Evolutionary conservation across 2,329 filamentous ascomycete species (phyloP).

Genomic region (Aspergillus bombycis): DNA sequence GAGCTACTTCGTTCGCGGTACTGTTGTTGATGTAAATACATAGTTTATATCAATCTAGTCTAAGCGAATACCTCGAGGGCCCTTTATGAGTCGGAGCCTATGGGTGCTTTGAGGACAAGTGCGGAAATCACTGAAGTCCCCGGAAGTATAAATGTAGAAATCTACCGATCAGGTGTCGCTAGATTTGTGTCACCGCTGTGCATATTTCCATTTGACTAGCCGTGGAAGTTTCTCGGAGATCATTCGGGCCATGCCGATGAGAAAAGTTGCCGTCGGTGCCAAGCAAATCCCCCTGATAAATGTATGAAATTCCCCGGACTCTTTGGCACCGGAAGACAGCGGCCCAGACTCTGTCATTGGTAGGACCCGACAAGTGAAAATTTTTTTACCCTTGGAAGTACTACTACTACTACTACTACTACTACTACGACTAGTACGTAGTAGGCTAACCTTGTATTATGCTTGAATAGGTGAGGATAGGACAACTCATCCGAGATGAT

Average conservation of each 20-base stretch:
- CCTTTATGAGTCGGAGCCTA: too few relatives aligned
- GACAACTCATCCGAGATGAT: background rate
- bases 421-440: too few relatives aligned
- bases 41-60: background rate
- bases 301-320: background rate
- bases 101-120: background rate
- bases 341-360: background rate
- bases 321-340: background rate
- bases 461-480: background rate
- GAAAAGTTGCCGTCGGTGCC: background rate
- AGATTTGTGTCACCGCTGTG: background rate
- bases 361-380: background rate
- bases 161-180: background rate
- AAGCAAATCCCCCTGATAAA: background rate
- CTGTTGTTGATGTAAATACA: background rate
- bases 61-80: too few relatives aligned
- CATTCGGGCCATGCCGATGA: background rate
- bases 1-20: background rate
- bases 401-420: too few relatives aligned
- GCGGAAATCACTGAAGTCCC: background rate
- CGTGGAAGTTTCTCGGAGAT: background rate
- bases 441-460: background rate
- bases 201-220: background rate
- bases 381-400: background rate
- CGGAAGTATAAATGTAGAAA: background rate